Evolutionary conservation across 441 rosid genomes (phyloP).

Genomic region (Lagerstroemia fauriei): DNA sequence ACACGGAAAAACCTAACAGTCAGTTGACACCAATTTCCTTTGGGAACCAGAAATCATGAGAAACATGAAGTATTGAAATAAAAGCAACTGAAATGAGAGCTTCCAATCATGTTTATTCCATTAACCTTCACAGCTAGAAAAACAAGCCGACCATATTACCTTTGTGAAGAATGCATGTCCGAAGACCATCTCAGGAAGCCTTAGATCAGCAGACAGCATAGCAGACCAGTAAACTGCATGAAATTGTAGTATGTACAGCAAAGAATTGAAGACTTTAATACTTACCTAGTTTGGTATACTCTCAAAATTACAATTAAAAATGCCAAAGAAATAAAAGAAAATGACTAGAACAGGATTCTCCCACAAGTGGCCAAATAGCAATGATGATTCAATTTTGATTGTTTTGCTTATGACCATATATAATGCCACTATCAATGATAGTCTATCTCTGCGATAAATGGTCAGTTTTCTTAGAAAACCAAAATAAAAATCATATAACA

Average conservation of each 20-base stretch:
- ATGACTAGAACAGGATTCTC: no score
- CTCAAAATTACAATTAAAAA: neutral
- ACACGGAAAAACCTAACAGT: neutral
- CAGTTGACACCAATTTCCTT: neutral
- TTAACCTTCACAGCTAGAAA: neutral
- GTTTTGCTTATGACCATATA: neutral
- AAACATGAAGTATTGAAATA: neutral
- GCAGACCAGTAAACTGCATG: conserved; percentile 99
- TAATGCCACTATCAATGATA: neutral
- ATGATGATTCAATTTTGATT: neutral
- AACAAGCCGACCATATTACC: conserved; percentile 40
- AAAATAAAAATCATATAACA: conserved; percentile 2
- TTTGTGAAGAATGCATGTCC: conserved; percentile 95
- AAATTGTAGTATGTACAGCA: conserved; percentile 88
- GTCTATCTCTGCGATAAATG: neutral
- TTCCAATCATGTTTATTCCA: neutral
- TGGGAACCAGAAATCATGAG: no score
- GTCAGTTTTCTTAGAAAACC: neutral
- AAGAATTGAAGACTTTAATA: neutral
- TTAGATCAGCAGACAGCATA: conserved; percentile 90
- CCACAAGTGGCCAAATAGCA: neutral
- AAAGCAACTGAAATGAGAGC: neutral
- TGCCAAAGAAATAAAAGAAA: neutral
- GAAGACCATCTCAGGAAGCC: conserved; percentile 76
- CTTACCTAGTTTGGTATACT: neutral